A percentile compares a stretch with the other conserved stretches of the same genome.
These are phyloP conservation scores for Malbranchea zuffiana DNA, from an alignment of 2,329 filamentous ascomycete genomes.

Conservation along the genomic window DNA sequence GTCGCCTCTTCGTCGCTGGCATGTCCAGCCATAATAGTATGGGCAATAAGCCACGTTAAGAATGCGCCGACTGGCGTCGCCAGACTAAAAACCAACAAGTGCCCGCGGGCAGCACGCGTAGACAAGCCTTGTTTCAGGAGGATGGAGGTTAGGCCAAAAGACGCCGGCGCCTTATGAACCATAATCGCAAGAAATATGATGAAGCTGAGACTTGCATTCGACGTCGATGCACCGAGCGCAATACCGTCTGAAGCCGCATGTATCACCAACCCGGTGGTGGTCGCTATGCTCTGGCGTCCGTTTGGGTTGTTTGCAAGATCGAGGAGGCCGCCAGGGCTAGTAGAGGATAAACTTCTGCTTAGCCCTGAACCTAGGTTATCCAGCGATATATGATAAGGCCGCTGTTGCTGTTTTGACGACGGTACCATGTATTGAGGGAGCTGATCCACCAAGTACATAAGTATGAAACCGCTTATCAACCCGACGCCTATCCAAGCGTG, in stretches of 20 bases:
- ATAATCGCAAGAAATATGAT: constrained; percentile 95
- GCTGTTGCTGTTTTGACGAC: constrained; percentile 51
- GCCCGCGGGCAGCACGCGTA: constrained; percentile 71
- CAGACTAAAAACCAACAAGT: constrained; percentile 82
- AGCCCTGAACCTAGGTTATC: constrained; percentile 59
- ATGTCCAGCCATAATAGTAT: constrained; percentile 51
- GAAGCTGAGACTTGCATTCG: constrained; percentile 66
- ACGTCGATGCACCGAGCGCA: constrained; percentile 81
- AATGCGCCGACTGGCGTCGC: constrained; percentile 81
- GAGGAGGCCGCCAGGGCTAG: constrained; percentile 29
- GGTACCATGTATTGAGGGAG: constrained; percentile 63
- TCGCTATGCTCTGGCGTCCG: constrained; percentile 49
- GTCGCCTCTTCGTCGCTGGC: constrained; percentile 47
- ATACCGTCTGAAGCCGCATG: constrained; percentile 93
- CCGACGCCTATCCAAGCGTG: constrained; percentile 78
- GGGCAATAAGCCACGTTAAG: constrained; percentile 68
- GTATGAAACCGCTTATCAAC: constrained; percentile 74
- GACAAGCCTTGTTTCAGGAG: constrained; percentile 82
- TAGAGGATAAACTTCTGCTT: constrained; percentile 34
- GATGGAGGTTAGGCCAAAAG: constrained; percentile 85
- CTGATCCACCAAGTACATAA: constrained; percentile 94
- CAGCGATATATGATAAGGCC: constrained; percentile 76
- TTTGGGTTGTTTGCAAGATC: constrained; percentile 21
- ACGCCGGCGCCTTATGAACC: constrained; percentile 92
- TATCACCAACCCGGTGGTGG: constrained; percentile 88